Conservation (phyloP, 2,329 filamentous ascomycete species). For the Pseudogymnoascus sp. region DNA sequence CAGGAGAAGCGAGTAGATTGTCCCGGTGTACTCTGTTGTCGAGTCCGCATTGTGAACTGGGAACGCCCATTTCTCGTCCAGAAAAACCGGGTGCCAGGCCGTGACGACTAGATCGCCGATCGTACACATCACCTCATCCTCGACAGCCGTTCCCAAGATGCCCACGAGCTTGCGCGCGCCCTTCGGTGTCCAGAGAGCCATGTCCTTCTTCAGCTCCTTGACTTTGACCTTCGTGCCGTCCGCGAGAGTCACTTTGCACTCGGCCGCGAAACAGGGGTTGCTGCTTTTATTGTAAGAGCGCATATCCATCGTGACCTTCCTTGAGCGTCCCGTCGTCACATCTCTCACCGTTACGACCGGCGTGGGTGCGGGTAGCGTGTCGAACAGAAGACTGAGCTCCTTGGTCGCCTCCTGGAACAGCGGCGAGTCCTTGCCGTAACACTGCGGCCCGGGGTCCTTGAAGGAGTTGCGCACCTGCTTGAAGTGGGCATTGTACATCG, state of each 20-base stretch:
- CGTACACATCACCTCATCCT: constrained; percentile 34
- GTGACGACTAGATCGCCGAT: constrained; percentile 41
- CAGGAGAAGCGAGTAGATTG: constrained; percentile 49
- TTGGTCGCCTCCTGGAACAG: constrained; percentile 44
- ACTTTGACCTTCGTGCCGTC: constrained; percentile 34
- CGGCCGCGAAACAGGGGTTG: constrained; percentile 45
- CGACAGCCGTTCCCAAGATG: constrained; percentile 42
- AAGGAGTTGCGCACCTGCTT: constrained; percentile 53
- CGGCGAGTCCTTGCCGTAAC: constrained; percentile 42
- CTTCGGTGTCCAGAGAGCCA: constrained; percentile 40
- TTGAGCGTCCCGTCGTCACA: background rate
- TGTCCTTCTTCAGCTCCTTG: constrained; percentile 36
- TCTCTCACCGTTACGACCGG: constrained; percentile 12
- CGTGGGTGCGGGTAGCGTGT: constrained; percentile 25
- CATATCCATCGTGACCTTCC: constrained; percentile 31
- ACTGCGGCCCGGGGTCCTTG: constrained; percentile 49
- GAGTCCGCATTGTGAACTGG: constrained; percentile 31
- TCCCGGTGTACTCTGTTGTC: constrained; percentile 37
- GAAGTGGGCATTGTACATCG: constrained; percentile 46
- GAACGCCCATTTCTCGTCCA: constrained; percentile 37
- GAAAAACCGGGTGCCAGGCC: constrained; percentile 49
- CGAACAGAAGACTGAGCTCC: constrained; percentile 37
- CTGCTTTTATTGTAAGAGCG: constrained; percentile 33
- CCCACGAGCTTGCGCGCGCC: constrained; percentile 41
- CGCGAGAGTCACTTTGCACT: constrained; percentile 38